These are phyloP conservation scores for Cucumis hystrix DNA, from an alignment of 306 rosid genomes.

Conservation along the genomic window DNA sequence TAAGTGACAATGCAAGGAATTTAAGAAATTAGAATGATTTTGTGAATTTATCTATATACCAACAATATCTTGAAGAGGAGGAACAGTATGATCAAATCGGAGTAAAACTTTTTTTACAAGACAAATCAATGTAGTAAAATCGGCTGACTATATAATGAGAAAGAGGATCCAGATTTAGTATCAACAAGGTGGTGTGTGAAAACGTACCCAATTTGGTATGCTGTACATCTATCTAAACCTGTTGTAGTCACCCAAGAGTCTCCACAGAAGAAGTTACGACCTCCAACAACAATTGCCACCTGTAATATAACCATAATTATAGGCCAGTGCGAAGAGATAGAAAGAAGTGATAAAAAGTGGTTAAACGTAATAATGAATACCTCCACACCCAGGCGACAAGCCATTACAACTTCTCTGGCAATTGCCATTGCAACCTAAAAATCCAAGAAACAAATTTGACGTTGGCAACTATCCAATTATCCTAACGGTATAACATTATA, in stretches of 20 bases:
- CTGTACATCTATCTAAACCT: constrained; percentile 78
- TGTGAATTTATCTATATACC: background rate
- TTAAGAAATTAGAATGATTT: background rate
- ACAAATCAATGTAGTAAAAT: too few species aligned
- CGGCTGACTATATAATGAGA: background rate
- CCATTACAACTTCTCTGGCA: constrained; percentile 71
- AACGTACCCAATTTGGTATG: constrained; percentile 91
- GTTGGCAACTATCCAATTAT: background rate
- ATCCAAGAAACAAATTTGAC: constrained; percentile 15
- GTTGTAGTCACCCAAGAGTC: constrained; percentile 82
- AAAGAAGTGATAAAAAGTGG: background rate
- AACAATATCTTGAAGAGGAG: background rate
- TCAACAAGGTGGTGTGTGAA: background rate
- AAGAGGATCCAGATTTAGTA: background rate
- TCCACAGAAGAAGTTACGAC: constrained; percentile 91
- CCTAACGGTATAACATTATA: background rate
- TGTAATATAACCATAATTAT: constrained; percentile 16
- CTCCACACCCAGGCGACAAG: constrained; percentile 85
- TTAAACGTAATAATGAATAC: constrained; percentile 31
- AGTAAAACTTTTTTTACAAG: background rate
- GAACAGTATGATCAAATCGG: background rate
- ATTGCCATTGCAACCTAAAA: constrained; percentile 64
- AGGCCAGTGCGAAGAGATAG: background rate
- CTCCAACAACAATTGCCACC: constrained; percentile 93
- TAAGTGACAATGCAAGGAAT: background rate